Conservation (phyloP, 1,284 basidiomycete species). For the Waitea zeae region DNA sequence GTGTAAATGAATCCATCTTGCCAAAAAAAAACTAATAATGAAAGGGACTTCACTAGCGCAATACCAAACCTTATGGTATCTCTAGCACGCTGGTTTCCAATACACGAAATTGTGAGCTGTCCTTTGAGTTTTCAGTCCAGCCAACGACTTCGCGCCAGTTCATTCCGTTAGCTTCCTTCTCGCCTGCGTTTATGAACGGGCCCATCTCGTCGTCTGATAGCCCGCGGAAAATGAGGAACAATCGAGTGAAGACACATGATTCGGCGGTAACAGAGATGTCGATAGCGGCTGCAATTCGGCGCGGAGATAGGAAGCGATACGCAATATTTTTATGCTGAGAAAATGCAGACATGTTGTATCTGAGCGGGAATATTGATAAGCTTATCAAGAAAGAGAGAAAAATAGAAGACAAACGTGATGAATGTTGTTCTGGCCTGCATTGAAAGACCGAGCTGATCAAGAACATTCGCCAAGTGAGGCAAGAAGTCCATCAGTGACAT, state of each 20-base stretch:
- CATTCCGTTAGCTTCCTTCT: constrained; percentile 61
- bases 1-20: too few relatives aligned
- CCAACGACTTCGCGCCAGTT: constrained; percentile 66
- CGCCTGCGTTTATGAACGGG: constrained; percentile 56
- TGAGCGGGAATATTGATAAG: constrained; percentile 11
- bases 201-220: constrained; percentile 62
- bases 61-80: constrained; percentile 36
- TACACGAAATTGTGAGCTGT: constrained; percentile 50
- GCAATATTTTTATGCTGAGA: constrained; percentile 65
- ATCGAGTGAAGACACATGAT: constrained; percentile 62
- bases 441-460: constrained; percentile 67
- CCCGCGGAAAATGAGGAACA: constrained; percentile 71
- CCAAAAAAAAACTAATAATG: too few relatives aligned
- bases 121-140: constrained; percentile 64
- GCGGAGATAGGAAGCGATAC: constrained; percentile 66
- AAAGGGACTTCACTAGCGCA: too few relatives aligned
- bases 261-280: constrained; percentile 68
- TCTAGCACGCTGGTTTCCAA: constrained; percentile 64
- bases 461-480: constrained; percentile 54
- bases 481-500: constrained; percentile 66
- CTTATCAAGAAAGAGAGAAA: neutral
- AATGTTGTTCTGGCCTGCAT: constrained; percentile 62
- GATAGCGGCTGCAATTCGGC: constrained; percentile 62
- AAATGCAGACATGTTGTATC: constrained; percentile 58
- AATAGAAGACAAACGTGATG: constrained; percentile 35